Evolutionary conservation across 2,329 filamentous ascomycete genomes (phyloP), one percentile per base, ranked within the genome.

Genomic region (Scleromitrula shiraiana): DNA sequence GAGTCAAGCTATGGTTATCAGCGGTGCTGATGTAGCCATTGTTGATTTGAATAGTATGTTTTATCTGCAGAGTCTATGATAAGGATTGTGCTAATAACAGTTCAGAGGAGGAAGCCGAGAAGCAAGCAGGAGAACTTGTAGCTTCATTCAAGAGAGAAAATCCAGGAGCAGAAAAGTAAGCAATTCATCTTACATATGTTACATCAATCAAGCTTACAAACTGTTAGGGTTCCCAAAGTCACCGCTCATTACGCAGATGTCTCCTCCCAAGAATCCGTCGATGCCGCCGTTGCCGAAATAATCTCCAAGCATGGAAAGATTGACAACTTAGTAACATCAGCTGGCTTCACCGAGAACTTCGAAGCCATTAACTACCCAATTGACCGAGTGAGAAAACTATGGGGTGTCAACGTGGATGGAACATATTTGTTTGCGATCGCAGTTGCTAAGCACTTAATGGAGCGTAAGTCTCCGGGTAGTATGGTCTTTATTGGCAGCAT

Each of bases 401-500:
- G 88, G 88, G 82, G 81, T 41, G 91, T 96, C 64, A 95, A 96
- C 57, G 89, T 97, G 1, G 88, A 86, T 61, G 91, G 91, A 19
- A 95, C 90, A 46, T 96, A 94, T 65, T 74, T 95, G 29, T 95
- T 91, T 63, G 87, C 90, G 3, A 84, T 83, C 20, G 80, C 79
- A 5, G 84, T 95, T 7, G 91, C 90, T 26, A 86, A 87, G 64
- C 90, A 96, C 64, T 71, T 96, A 54, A 93, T 95, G 80, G 82
- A 83, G 63, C 80, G 87, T 61, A 82, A 90, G 64, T 73, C 77
- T 5, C 73, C 78, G 0, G 91, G 90, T 36, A 93, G 85, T 70
- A 90, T 97, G 65, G 88, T 96, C 59, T 85, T 95, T 72, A 93
- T 95, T 61, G 91, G 90, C 23, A 93, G 85, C 76, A 97, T 97